phyloP scores from a whole-genome alignment of 176 grass and related monocot genomes.

The Triticum turgidum region DNA sequence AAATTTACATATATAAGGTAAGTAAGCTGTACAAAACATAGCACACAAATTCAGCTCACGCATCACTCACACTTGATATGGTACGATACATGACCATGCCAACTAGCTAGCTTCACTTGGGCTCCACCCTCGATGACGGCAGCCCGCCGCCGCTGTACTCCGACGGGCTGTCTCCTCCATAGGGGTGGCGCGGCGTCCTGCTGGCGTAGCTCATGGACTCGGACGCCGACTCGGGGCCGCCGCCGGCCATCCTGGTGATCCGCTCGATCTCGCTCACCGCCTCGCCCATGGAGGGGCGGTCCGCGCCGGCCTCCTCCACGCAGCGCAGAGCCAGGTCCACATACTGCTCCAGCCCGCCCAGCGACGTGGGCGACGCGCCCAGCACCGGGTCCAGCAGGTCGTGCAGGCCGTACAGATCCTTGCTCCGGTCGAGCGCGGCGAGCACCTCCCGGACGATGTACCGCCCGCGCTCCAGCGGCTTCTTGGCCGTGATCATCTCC shows the following conservation, averaged over 20 bases:
- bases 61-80: background rate
- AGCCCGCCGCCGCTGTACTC: conserved; percentile 51
- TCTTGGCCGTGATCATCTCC: conserved; percentile 65
- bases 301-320: conserved; percentile 56
- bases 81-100: background rate
- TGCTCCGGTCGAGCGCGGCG: conserved; percentile 40
- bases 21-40: conserved; percentile 11
- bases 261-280: conserved; percentile 62
- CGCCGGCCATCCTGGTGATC: conserved; percentile 49
- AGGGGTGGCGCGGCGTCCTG: conserved; percentile 50
- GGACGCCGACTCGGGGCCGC: conserved; percentile 29
- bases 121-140: conserved; percentile 39
- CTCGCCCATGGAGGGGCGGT: conserved; percentile 68
- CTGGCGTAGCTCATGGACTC: conserved; percentile 45
- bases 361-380: conserved; percentile 14
- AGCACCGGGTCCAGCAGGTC: conserved; percentile 54
- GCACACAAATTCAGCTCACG: background rate
- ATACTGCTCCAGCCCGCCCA: conserved; percentile 51
- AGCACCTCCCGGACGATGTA: conserved; percentile 71
- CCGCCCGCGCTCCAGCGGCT: conserved; percentile 56
- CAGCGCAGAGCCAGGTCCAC: conserved; percentile 61
- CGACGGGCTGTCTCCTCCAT: conserved; percentile 33
- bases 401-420: conserved; percentile 56
- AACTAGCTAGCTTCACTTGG: conserved; percentile 34
- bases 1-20: background rate